Evolutionary conservation across 2,329 filamentous ascomycete genomes (phyloP).

Genomic region (Aspergillus sp.): DNA sequence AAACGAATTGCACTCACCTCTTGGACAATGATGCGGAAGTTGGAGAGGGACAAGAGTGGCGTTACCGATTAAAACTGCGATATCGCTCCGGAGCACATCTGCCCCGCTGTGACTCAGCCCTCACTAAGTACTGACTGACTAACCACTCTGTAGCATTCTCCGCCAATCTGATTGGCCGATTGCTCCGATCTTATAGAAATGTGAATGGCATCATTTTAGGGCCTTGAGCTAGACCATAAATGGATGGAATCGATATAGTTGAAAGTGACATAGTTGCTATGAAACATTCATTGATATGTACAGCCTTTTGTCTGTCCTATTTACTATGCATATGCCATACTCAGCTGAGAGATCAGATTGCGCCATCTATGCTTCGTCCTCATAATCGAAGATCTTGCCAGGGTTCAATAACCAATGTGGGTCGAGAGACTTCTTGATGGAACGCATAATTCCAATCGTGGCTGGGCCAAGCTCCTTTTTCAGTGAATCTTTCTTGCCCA

Average conservation of each 20-base stretch:
- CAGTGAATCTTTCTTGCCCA: conserved; percentile 81
- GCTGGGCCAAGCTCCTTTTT: conserved; percentile 77
- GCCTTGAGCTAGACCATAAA: neutral
- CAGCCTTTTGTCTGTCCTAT: neutral
- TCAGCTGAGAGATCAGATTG: neutral
- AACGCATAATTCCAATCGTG: conserved; percentile 81
- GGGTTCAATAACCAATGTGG: conserved; percentile 89
- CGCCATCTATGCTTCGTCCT: conserved; percentile 20
- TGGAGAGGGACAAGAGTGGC: conserved; percentile 26
- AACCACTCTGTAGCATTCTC: neutral
- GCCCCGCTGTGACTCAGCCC: conserved; percentile 31
- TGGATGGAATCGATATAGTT: neutral
- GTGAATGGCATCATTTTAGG: conserved; percentile 4
- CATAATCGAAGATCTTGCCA: conserved; percentile 81
- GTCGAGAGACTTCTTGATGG: conserved; percentile 79
- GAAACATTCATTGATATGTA: neutral
- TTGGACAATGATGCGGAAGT: conserved; percentile 15
- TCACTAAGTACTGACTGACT: neutral
- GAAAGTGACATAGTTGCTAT: neutral
- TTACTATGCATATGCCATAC: neutral
- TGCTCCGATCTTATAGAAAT: neutral
- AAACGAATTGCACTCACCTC: conserved; percentile 24
- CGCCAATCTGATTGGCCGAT: conserved; percentile 10
- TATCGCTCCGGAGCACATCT: conserved; percentile 31
- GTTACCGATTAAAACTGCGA: conserved; percentile 28